Conservation (phyloP, 345 rosid species). For the Brassica nigra region DNA sequence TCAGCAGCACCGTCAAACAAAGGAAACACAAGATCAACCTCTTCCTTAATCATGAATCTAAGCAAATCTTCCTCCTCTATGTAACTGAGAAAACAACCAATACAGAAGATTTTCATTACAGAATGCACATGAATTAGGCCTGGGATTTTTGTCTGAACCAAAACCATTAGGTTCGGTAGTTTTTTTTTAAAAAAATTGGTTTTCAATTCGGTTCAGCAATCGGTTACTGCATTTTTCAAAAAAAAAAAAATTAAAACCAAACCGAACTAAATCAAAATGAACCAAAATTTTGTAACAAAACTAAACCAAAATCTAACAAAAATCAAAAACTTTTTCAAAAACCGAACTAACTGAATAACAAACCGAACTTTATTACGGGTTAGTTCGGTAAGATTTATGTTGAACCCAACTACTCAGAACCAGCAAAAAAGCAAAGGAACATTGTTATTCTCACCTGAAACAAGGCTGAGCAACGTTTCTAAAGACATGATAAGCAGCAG, state of each 20-base stretch:
- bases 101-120: background rate
- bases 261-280: background rate
- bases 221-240: too few relatives aligned
- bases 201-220: too few relatives aligned
- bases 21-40: conserved; percentile 75
- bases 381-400: too few relatives aligned
- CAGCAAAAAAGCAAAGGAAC: background rate
- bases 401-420: background rate
- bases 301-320: background rate
- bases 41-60: conserved; percentile 87
- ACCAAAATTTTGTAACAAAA: background rate
- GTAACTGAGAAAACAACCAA: conserved; percentile 46
- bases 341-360: background rate
- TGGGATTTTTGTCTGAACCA: background rate
- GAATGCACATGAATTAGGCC: background rate
- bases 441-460: conserved; percentile 48
- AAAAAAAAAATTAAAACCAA: too few relatives aligned
- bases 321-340: background rate
- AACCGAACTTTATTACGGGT: background rate
- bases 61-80: conserved; percentile 71
- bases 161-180: background rate
- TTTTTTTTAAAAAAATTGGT: background rate
- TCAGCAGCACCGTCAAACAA: conserved; percentile 64
- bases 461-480: conserved; percentile 55
- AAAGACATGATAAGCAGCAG: conserved; percentile 69